Evolutionary conservation across 306 rosid species (phyloP).

Genomic region (Quercus suber): DNA sequence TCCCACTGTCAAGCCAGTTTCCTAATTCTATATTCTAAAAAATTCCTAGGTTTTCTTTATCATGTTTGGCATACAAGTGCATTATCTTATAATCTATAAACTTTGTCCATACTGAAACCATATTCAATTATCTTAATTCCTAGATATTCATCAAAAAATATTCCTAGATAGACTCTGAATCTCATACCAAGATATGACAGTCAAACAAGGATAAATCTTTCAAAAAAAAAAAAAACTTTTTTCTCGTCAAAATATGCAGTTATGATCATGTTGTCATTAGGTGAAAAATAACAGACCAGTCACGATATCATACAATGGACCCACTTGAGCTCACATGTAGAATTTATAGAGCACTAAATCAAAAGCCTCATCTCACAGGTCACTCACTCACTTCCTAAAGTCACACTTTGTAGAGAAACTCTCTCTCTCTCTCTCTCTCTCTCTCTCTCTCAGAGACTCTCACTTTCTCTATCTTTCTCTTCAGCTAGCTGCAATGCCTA

Average conservation of each 20-base stretch:
- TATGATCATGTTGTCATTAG: conserved; percentile 22
- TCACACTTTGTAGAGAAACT: conserved; percentile 5
- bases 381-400: neutral
- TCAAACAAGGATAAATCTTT: neutral
- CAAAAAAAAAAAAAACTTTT: neutral
- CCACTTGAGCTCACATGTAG: conserved; percentile 34
- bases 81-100: neutral
- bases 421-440: conserved; percentile 13
- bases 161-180: neutral
- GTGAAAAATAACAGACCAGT: conserved; percentile 23
- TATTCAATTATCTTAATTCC: neutral
- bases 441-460: neutral
- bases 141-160: too few species aligned
- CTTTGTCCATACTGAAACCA: neutral
- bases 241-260: conserved; percentile 20
- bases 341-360: conserved; percentile 22
- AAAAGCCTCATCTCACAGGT: neutral
- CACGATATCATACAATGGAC: conserved; percentile 19
- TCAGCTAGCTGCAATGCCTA: conserved; percentile 42
- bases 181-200: conserved; percentile 13
- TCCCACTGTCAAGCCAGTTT: neutral
- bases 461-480: neutral
- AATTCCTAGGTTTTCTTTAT: neutral
- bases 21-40: neutral
- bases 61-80: neutral